Evolutionary conservation across 768 basidiomycete species (phyloP).

Genomic region (Gloeophyllum trabeum): DNA sequence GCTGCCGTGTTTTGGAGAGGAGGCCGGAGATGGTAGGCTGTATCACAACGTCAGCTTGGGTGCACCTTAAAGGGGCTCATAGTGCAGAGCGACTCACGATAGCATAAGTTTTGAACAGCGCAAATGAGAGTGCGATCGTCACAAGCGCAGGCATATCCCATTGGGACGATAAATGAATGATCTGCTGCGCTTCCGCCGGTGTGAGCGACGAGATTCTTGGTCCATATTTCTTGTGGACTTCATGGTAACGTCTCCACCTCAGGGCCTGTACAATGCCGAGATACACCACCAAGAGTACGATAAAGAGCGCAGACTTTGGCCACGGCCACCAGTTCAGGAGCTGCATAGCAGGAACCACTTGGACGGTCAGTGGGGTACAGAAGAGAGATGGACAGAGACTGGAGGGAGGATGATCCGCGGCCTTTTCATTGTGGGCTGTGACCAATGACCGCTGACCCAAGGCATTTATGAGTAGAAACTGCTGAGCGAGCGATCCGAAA

Average conservation of each 20-base stretch:
- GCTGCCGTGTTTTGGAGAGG: conserved; percentile 27
- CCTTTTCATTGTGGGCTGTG: too few relatives aligned
- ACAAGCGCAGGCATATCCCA: conserved; percentile 36
- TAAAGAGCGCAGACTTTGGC: background rate
- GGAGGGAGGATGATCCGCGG: too few relatives aligned
- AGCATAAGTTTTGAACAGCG: conserved; percentile 41
- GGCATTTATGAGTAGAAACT: too few relatives aligned
- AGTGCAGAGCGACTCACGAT: conserved; percentile 22
- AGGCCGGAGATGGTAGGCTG: conserved; percentile 37
- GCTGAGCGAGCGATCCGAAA: too few relatives aligned
- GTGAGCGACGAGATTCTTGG: conserved; percentile 25
- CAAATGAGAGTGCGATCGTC: conserved; percentile 31
- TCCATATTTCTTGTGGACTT: conserved; percentile 27
- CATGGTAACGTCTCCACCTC: conserved; percentile 31
- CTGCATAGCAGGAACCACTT: background rate
- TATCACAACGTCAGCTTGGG: background rate
- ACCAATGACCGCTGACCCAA: too few relatives aligned
- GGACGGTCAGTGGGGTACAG: too few relatives aligned
- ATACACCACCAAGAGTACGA: conserved; percentile 6
- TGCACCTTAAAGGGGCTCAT: background rate
- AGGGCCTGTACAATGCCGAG: conserved; percentile 21
- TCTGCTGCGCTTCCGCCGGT: conserved; percentile 33
- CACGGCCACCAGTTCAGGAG: conserved; percentile 3
- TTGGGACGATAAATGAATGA: conserved; percentile 20
- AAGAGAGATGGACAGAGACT: too few relatives aligned